Evolutionary conservation across 495 filamentous ascomycete species (phyloP), one percentile per base, ranked within the genome.

Genomic region (Pyrenopolyporus hunteri): DNA sequence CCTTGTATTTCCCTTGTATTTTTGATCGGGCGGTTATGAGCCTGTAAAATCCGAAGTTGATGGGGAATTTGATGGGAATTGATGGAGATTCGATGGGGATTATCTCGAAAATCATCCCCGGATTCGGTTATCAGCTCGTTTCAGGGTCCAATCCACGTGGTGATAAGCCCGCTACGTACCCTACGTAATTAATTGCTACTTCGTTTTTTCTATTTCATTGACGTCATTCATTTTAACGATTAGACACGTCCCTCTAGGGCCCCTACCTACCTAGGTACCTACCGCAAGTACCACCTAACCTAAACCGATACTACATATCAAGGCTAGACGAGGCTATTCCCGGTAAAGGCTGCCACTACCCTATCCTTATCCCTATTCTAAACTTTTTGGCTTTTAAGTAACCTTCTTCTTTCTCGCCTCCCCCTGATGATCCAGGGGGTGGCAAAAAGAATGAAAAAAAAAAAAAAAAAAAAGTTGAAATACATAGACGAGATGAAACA

Each of bases 371-470:
- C 31, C 6, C 11, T 25, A 14, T 39, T 31, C 5, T 42, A 22
- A 31, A 10, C 3, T 49, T 26, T 26, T 17, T 13, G 14, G 9
- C 9, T 40, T 39, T 13, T 10, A 52, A 53, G 44, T 49, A 45
- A 48, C 23, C 32, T 64, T 47, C 63, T 70, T 53, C 23, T 37
- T 64, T 47, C 63, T 70, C 39, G 68, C 65, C 65, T 66, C 66
- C 62, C 68, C 68, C 68, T 69, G 68, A 61, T 59, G 66, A 71
- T 71, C 65, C 62, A 71, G 68, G 66, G 59, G 66, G 68, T 69
- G 68, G 68, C 68, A 31, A 71, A 69, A 40, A 45, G 45, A 35
- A n/a, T 20, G 4, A 31, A 23, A 46, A 29, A 23, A 17, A 20
- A 8, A 43, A 31, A 4, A 48, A 51, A 46, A 42, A 9, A 57